These are phyloP conservation scores for Fomitopsis palustris DNA, from an alignment of 1,284 basidiomycete species.

Conservation along the genomic window DNA sequence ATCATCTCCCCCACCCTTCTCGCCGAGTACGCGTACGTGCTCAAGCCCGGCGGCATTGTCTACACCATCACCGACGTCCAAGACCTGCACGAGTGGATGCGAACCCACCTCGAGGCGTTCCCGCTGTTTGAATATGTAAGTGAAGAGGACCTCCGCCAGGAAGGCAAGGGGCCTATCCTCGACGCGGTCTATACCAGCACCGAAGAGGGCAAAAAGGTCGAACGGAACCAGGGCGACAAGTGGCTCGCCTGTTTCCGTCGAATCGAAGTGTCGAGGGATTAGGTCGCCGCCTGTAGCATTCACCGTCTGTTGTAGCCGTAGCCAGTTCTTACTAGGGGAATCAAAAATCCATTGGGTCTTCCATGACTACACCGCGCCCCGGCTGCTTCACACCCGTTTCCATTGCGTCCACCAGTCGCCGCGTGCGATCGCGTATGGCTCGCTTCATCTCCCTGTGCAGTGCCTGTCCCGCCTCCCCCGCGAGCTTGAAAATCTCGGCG, in stretches of 20 bases:
- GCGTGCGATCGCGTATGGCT: slow-evolving; percentile 68
- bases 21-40: slow-evolving; percentile 91
- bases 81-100: slow-evolving; percentile 97
- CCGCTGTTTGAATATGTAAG: slow-evolving; percentile 84
- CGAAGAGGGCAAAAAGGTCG: slow-evolving; percentile 97
- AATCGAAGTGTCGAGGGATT: slow-evolving; percentile 35
- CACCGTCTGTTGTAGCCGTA: not conserved
- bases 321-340: not conserved
- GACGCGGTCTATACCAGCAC: slow-evolving; percentile 84
- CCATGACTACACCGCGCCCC: slow-evolving; percentile 20
- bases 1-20: slow-evolving; percentile 95
- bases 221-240: slow-evolving; percentile 88
- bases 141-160: slow-evolving; percentile 68
- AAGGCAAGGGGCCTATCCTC: slow-evolving; percentile 71
- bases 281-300: not conserved
- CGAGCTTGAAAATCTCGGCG: slow-evolving; percentile 82
- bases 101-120: slow-evolving; percentile 78
- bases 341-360: slow-evolving; percentile 14
- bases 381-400: slow-evolving; percentile 27
- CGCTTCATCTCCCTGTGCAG: slow-evolving; percentile 84
- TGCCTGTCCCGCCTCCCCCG: slow-evolving; percentile 73
- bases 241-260: slow-evolving; percentile 83
- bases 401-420: slow-evolving; percentile 50
- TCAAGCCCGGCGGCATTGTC: slow-evolving; percentile 88
- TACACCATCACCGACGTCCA: slow-evolving; percentile 98